A percentile compares a stretch with the other conserved stretches of the same genome.
Conservation (phyloP, 345 rosid species). For the Psidium guajava region DNA sequence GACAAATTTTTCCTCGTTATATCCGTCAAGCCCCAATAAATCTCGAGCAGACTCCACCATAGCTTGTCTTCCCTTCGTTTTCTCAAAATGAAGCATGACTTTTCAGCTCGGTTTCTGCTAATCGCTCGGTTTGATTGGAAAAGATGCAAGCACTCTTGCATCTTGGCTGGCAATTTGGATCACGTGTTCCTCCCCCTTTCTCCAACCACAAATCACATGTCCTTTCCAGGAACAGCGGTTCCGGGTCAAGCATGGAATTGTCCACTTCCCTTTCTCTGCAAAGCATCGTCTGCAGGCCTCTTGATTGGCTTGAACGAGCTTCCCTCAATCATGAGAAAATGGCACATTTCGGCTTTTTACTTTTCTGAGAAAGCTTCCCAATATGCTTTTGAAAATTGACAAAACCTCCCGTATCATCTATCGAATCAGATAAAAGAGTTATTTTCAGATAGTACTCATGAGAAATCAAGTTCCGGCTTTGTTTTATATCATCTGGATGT, state of each 20-base stretch:
- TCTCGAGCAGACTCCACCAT: background rate
- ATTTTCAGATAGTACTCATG: no score
- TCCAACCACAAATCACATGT: background rate
- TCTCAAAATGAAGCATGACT: background rate
- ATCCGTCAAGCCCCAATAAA: background rate
- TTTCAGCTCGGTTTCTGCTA: background rate
- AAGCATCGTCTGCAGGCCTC: background rate
- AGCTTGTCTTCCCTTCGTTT: background rate
- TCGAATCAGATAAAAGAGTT: no score
- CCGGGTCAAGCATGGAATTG: background rate
- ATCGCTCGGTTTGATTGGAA: background rate
- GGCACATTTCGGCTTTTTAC: background rate
- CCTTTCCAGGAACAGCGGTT: background rate
- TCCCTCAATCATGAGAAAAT: background rate
- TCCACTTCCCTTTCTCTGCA: background rate
- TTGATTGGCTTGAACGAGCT: background rate
- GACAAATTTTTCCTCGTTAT: background rate
- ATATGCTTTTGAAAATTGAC: no score
- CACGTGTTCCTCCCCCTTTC: background rate
- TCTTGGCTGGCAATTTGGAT: background rate
- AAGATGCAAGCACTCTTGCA: no score
- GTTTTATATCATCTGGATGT: no score
- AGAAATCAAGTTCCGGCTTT: no score
- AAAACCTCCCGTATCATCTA: no score
- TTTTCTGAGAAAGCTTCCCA: no score